Evolutionary conservation across 495 filamentous ascomycete genomes (phyloP), one percentile per base, ranked within the genome.

Genomic region (Penicillium silybi): DNA sequence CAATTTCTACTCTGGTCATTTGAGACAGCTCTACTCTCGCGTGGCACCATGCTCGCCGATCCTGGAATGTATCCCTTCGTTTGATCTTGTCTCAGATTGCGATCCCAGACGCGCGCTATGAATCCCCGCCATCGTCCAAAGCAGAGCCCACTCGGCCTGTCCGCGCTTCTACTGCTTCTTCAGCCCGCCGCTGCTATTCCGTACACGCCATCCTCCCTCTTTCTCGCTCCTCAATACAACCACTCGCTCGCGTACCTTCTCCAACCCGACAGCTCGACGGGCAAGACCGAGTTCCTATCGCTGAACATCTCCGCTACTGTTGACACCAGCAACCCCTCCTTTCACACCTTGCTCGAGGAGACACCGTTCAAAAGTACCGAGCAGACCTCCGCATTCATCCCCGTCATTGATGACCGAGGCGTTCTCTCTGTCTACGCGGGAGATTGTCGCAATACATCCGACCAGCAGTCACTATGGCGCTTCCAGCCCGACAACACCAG

Each of bases 201-300:
- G 26, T 95, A 95, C 73, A 82, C 79, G 20, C 88, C 90, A 0
- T 87, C 90, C 0, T 79, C 75, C 19, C 76, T 92, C 17, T 71
- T 80, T 41, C 73, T 88, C 27, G 71, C 85, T 4, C 64, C 79
- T 10, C 62, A 68, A 26, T 71, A 78, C 37, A 75, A 75, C 55
- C 64, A 74, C 39, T 66, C 70, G 3, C 50, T 76, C 48, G 66
- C 72, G 29, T 92, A 91, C 63, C 72, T 91, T 49, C 79, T 92
- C 52, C 73, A 64, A 53, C 69, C 72, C 49, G 71, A 68, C 45
- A 69, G 64, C 63, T 75, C 68, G 52, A 71, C 43, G 44, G 45
- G 56, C 25, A 65, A 64, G 18, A 64, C 74, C 35, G 64, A 78
- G 54, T 75, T 95, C 13, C 74, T 85, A 13, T 75, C 84, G 0